Base-by-base conservation (phyloP, 495 filamentous ascomycete species). In the Talaromyces proteolyticus region DNA sequence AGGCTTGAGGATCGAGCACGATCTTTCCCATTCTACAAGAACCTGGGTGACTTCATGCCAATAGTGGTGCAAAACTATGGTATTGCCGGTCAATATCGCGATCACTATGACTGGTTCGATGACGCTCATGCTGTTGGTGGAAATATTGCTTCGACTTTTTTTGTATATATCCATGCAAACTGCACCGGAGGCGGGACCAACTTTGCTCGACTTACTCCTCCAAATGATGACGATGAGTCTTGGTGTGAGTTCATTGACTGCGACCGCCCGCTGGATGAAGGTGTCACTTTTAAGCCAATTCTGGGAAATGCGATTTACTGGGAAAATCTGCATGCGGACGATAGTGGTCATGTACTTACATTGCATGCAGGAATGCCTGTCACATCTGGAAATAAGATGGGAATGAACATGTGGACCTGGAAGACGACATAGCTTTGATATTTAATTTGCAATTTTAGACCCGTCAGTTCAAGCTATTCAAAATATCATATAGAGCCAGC, bases 361-460 rank as follows among this genome's bases (percentile, higher is more conserved):
- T 75, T 86, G 64, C 87, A 91, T 72, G 84, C 84, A 5, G 84
- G 84, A 25, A 58, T 86, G 58, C 84, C 85, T 29, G 84, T 89
- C 6, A 76, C 70, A 36, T 69, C 66, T 49, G 87, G 87, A 20
- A 76, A 65, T 46, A 91, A 91, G 73, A 75, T 88, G 45, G 87
- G 86, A n/a, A 77, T 91, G 81, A 91, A 91, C 69, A 86, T 89
- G 57, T 91, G 86, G 86, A 84, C 74, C n/a, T 47, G 44, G 25
- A 47, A 47, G 26, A 34, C 4, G 4, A 14, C 29, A 14, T 1
- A 34, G 14, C 29, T 14, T 34, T 34, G 29, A 34, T 34, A 34
- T 34, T 34, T 34, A 14, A 10, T 34, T 14, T 34, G 14, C 4
- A 10, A 2, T 2, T 34, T 4, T 10, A 34, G 8, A 34, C 29